Base-by-base conservation (phyloP, 371 early-diverging fungal species). In the Rhizopus microsporus region DNA sequence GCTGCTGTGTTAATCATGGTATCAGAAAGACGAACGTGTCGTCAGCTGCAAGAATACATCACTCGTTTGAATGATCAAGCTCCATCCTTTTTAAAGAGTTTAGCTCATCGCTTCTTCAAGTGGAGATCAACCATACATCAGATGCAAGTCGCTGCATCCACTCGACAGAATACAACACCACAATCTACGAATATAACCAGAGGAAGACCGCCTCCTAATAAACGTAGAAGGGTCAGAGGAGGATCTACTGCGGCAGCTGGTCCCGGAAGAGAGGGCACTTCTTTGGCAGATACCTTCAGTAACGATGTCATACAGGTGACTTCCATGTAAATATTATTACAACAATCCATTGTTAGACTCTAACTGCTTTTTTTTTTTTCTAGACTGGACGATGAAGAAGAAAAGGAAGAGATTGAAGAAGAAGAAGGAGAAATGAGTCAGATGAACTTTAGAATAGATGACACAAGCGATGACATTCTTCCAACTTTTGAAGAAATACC, bases 171-270 rank as follows among this genome's bases (percentile, higher is more conserved):
- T 23, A 23, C 23, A 23, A 23, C 39, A 62, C 16, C 31, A 32
- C 37, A 35, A 29, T 17, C 54, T 5, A 9, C 60, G 16, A 32
- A 42, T 53, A 35, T 29, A 12, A 54, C 15, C 39, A 49, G 65
- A 15, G 65, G 71, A 7, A 55, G 59, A 39, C 67, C 59, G 31
- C 92, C 93, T 0, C 71, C 86, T 0, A 87, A 84, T 54, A 93
- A 94, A 64, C 78, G 95, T 33, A 68, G 95, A 56, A 77, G 95
- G 6, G 83, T 88, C 4, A 77, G 95, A 35, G 94, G 94, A 5
- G 90, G 86, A 8, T 74, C 84, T 4, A 62, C 59, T 12, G 69
- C 78, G 39, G 71, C 78, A 12, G 60, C 76, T 1, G 60, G 68
- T 5, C 52, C 75, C 1, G 44, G 57, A 9, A 56, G 68, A 15